Evolutionary conservation across 495 filamentous ascomycete genomes (phyloP).

Genomic region (Acidomyces sp.): DNA sequence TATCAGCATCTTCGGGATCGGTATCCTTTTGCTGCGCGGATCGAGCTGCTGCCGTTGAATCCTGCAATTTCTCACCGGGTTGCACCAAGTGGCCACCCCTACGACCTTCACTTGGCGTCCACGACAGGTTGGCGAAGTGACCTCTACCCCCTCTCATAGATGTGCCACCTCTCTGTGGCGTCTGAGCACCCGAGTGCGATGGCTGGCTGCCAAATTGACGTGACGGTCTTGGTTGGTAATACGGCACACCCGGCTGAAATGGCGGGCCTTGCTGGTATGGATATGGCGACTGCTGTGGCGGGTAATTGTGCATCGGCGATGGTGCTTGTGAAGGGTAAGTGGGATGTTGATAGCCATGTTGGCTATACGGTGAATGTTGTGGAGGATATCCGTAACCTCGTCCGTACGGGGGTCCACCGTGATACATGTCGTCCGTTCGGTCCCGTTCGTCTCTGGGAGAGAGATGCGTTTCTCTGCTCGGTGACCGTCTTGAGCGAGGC

Average conservation of each 20-base stretch:
- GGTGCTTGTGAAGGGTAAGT: slow-evolving; percentile 27
- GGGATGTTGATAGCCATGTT: slow-evolving; percentile 34
- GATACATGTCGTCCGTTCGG: slow-evolving; percentile 14
- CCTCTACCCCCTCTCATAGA: slow-evolving; percentile 26
- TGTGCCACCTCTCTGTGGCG: slow-evolving; percentile 26
- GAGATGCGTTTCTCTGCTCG: slow-evolving; percentile 8
- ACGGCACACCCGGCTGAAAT: slow-evolving; percentile 29
- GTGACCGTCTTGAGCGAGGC: slow-evolving; percentile 1
- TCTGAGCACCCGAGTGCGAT: slow-evolving; percentile 5
- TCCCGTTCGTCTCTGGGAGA: slow-evolving; percentile 6
- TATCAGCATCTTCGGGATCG: slow-evolving; percentile 39
- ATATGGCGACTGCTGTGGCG: slow-evolving; percentile 7
- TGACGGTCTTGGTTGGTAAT: slow-evolving; percentile 38
- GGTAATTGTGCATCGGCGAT: slow-evolving; percentile 21
- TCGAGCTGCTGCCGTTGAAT: slow-evolving; percentile 2
- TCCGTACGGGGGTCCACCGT: slow-evolving; percentile 11
- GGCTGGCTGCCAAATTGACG: slow-evolving; percentile 30
- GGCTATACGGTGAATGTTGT: slow-evolving; percentile 40
- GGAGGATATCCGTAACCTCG: slow-evolving; percentile 30
- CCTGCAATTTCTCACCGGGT: slow-evolving; percentile 16
- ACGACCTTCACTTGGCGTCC: slow-evolving; percentile 35
- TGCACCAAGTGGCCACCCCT: slow-evolving; percentile 32
- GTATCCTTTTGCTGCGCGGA: background rate
- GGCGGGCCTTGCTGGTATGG: slow-evolving; percentile 7
- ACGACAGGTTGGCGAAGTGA: slow-evolving; percentile 49